phyloP scores from a whole-genome alignment of 192 early-diverging fungal species.

The Umbelopsis sp. region DNA sequence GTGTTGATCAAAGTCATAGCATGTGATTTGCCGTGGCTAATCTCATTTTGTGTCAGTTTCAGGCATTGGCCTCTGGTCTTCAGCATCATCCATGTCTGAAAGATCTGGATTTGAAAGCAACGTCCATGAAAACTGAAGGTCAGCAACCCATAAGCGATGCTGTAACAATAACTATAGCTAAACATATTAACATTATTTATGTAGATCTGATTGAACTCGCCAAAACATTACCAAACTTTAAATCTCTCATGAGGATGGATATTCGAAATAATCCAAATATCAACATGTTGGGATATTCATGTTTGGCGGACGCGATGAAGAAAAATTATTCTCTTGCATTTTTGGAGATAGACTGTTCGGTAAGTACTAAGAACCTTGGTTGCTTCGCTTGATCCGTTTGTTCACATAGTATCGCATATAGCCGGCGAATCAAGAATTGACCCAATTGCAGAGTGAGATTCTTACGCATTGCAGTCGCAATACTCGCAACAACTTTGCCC shows the following conservation, averaged over 20 bases:
- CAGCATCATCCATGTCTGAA: not conserved
- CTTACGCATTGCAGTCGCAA: slow-evolving; percentile 9
- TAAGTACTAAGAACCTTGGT: not conserved
- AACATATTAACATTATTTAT: not conserved
- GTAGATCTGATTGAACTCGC: not conserved
- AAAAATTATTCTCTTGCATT: slow-evolving; percentile 10
- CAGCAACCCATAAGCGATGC: not conserved
- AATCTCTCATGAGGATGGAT: slow-evolving; percentile 8
- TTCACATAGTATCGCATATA: not conserved
- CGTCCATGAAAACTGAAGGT: slow-evolving; percentile 15
- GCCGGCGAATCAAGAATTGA: slow-evolving; percentile 19
- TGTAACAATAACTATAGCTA: too few species aligned
- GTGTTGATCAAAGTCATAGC: not conserved
- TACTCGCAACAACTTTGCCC: slow-evolving; percentile 2
- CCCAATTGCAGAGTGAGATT: slow-evolving; percentile 14
- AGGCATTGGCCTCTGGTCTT: not conserved
- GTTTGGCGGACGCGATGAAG: slow-evolving; percentile 8
- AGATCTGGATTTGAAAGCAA: slow-evolving; percentile 9
- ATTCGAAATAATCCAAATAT: slow-evolving; percentile 3
- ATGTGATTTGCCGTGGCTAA: not conserved
- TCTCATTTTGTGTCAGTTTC: not conserved
- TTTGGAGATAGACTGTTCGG: slow-evolving; percentile 20
- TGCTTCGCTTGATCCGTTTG: not conserved
- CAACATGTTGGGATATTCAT: not conserved
- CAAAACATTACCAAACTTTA: not conserved